Evolutionary conservation across 2,329 filamentous ascomycete species (phyloP), one percentile per base, ranked within the genome.

Genomic region (Exophiala spinifera): DNA sequence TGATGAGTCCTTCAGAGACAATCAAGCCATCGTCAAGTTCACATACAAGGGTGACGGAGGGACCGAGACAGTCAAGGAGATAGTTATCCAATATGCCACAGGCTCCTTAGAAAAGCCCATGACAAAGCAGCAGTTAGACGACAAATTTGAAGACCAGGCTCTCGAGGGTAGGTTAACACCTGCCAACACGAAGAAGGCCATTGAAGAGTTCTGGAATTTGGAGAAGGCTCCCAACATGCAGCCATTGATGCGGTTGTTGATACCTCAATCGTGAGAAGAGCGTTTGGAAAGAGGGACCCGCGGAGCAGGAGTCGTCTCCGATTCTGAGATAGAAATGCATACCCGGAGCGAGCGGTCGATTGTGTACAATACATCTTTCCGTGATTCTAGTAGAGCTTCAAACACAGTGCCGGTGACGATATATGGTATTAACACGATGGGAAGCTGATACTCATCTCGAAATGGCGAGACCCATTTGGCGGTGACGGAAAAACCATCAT

Each of bases 91-190:
- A 17, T 21, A 47, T 47, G 45, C 25, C 7, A 14, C 33, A 17
- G 45, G 45, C 13, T 47, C 45, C 4, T 34, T 47, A 28, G 45
- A 47, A 8, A 47, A 47, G 25, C 45, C 45, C 45, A 47, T 47
- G 45, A 47, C 45, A 13, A 28, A n/a, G n/a, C 8, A 47, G 20
- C 45, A 47, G 17, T 28, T 47, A 17, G 20, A 47, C 33, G 23
- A 15, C 4, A 47, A 47, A 28, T 47, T 31, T 34, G n/a, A 34
- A n/a, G 45, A 47, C 14, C 45, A 47, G 45, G 45, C 21, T 5
- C 19, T 36, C n/a, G 45, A 47, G 21, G 45, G 45, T n/a, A 34
- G 17, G 25, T 25, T 47, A 14, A n/a, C n/a, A 8, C 3, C 25
- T 6, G 31, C 20, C 17, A 47, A 47, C 17, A 21, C 33, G 6